These are phyloP conservation scores for Nepenthes gracilis DNA, from an alignment of 148 eudicot species.

Conservation along the genomic window DNA sequence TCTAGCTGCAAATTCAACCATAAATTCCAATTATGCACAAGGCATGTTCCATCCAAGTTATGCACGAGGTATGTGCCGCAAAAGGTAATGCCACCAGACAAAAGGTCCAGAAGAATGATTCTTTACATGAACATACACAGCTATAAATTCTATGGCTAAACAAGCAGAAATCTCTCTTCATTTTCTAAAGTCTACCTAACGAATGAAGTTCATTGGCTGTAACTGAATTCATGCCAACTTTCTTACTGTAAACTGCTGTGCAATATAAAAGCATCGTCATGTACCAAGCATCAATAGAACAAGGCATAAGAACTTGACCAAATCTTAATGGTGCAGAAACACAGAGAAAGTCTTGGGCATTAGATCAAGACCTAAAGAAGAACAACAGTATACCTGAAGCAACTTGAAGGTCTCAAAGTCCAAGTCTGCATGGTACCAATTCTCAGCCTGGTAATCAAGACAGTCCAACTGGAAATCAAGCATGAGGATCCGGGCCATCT, in stretches of 20 bases:
- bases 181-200: too few relatives aligned
- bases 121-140: too few relatives aligned
- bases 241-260: too few relatives aligned
- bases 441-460: slow-evolving; percentile 80
- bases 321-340: background rate
- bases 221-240: too few relatives aligned
- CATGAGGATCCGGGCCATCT: slow-evolving; percentile 68
- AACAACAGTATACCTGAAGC: slow-evolving; percentile 56
- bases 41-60: background rate
- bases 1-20: slow-evolving; percentile 39
- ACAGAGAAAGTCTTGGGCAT: background rate
- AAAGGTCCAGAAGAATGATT: too few relatives aligned
- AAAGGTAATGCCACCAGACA: background rate
- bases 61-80: background rate
- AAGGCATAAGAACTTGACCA: background rate
- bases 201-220: too few relatives aligned
- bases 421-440: slow-evolving; percentile 95
- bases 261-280: too few relatives aligned
- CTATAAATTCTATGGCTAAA: too few relatives aligned
- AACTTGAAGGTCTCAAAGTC: slow-evolving; percentile 86
- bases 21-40: background rate
- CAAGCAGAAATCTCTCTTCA: too few relatives aligned
- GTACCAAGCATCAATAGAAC: background rate
- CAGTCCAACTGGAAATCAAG: slow-evolving; percentile 96
- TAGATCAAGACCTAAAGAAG: background rate